Evolutionary conservation across 495 filamentous ascomycete species (phyloP), one percentile per base, ranked within the genome.

Genomic region (Talaromyces adpressus): DNA sequence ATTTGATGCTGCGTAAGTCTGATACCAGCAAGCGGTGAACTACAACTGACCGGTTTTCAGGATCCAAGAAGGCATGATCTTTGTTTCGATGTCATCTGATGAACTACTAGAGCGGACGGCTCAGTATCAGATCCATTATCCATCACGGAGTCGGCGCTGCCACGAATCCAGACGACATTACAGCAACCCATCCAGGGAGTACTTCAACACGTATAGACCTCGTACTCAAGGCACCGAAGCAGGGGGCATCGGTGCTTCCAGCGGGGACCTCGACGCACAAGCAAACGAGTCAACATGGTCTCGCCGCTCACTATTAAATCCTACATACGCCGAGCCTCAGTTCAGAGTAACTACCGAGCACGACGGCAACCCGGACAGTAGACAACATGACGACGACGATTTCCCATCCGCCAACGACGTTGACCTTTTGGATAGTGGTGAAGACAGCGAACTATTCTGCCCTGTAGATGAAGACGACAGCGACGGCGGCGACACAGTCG

Each of bases 1-100:
- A 23, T 97, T 90, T 70, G 91, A 91, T 57, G 86, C 89, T 64
- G 91, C 92, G 92, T 96, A 84, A 72, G 92, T 84, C 56, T 65
- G 22, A 27, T 7, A 1, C 14, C 23, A 5, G 4, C 20, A 5
- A 25, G n/a, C 1, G 18, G 22, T 53, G 32, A n/a, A 11, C 58
- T 7, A 45, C 16, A 16, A n/a, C 49, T 62, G 6, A 25, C 69
- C 60, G 71, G 70, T 68, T 34, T 57, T 51, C 67, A 95, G 91
- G 59, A 88, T 96, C 56, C 90, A 93, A 77, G 91, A 95, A 80
- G 93, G 93, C 23, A 90, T 96, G 87, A 84, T 98, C 6, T 96
- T 97, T 70, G 82, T 97, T 41, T 85, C 90, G 5, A 96, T 97
- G 92, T 82, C 84, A 18, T 81, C 84, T 12, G 84, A 93, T 63